Conservation (phyloP, 2,329 filamentous ascomycete species). For the Sporothrix dimorphospora region DNA sequence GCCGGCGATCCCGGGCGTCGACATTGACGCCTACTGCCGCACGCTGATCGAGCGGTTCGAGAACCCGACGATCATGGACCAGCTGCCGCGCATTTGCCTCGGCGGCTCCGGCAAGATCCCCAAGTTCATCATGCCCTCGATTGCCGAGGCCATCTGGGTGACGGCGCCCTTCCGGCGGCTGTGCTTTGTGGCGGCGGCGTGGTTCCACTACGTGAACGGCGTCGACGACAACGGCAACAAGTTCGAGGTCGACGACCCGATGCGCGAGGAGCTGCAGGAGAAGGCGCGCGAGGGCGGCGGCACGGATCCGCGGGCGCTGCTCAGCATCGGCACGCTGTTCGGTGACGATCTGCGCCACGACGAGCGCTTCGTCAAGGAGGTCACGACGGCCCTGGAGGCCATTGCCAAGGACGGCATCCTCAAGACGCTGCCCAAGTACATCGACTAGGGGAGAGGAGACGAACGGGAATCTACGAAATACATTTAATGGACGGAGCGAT, state of each 20-base stretch:
- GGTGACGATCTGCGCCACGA: conserved; percentile 55
- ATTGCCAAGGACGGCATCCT: conserved; percentile 53
- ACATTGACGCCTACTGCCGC: conserved; percentile 56
- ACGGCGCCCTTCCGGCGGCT: conserved; percentile 51
- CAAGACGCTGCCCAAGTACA: conserved; percentile 55
- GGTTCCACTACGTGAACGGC: conserved; percentile 57
- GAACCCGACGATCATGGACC: conserved; percentile 60
- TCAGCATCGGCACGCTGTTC: conserved; percentile 52
- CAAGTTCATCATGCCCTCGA: conserved; percentile 54
- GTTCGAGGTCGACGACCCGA: conserved; percentile 51
- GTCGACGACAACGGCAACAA: conserved; percentile 51
- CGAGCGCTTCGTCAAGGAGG: conserved; percentile 51
- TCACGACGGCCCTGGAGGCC: conserved; percentile 52
- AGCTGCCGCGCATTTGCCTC: conserved; percentile 55
- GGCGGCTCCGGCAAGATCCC: conserved; percentile 59
- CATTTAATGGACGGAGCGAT: neutral
- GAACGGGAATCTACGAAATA: neutral
- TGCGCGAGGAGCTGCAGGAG: conserved; percentile 52
- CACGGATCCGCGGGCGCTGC: conserved; percentile 46
- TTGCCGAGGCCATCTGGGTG: conserved; percentile 52
- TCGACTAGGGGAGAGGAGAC: conserved; percentile 37
- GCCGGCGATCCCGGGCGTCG: conserved; percentile 53
- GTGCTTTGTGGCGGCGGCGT: conserved; percentile 52
- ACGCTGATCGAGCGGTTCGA: conserved; percentile 59
- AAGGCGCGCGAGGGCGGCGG: conserved; percentile 49